A percentile compares a stretch with the other conserved stretches of the same genome.
These are phyloP conservation scores for Stachybotrys elegans DNA, from an alignment of 2,329 filamentous ascomycete species.

Conservation along the genomic window DNA sequence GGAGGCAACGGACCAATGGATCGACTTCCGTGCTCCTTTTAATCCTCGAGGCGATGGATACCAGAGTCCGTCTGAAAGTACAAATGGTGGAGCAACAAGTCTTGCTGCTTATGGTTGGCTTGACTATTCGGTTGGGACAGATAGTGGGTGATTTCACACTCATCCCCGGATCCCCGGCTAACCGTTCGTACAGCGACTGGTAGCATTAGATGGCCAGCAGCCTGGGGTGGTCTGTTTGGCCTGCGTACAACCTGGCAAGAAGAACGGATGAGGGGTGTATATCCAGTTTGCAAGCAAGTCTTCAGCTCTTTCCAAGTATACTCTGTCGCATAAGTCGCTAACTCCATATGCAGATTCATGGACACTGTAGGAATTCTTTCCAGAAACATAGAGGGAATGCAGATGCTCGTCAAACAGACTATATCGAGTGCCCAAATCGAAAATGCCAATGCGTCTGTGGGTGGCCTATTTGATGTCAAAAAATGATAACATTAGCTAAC, in stretches of 20 bases:
- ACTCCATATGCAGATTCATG: too few relatives aligned
- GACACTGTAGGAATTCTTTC: background rate
- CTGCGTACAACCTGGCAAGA: background rate
- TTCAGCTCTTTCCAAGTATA: background rate
- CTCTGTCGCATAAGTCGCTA: background rate
- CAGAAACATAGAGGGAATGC: background rate
- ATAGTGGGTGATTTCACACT: conserved; percentile 8
- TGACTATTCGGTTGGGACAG: conserved; percentile 15
- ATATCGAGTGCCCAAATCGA: background rate
- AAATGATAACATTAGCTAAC: too few relatives aligned
- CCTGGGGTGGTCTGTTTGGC: background rate
- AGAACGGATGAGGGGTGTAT: background rate
- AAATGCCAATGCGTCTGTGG: too few relatives aligned
- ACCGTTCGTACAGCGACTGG: background rate
- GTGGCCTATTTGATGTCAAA: too few relatives aligned
- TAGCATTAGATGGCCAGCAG: background rate
- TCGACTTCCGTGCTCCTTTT: conserved; percentile 20
- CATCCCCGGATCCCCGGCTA: background rate
- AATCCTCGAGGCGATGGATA: conserved; percentile 24
- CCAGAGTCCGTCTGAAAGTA: conserved; percentile 18
- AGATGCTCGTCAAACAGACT: background rate
- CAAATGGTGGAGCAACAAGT: conserved; percentile 17
- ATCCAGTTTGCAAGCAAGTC: background rate
- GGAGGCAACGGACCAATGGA: conserved; percentile 39
- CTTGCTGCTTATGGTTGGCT: conserved; percentile 24